These are phyloP conservation scores for Alternaria sp. DNA, from an alignment of 2,329 filamentous ascomycete genomes.

Conservation along the genomic window DNA sequence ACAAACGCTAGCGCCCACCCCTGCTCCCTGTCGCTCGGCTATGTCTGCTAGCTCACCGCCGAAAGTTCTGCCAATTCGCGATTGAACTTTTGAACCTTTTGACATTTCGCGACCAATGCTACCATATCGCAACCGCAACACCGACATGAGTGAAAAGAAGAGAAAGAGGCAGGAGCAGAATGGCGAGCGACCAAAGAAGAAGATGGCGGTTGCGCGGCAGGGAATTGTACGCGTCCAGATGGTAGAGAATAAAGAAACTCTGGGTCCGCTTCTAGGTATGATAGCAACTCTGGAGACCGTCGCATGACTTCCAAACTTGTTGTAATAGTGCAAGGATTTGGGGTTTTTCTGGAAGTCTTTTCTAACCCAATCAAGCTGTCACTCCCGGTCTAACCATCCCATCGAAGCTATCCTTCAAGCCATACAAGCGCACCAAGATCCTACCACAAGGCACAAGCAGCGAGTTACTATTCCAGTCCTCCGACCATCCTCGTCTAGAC, in stretches of 20 bases:
- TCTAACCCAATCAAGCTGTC: constrained; percentile 40
- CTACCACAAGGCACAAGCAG: constrained; percentile 41
- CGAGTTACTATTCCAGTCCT: constrained; percentile 67
- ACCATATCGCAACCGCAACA: constrained; percentile 20
- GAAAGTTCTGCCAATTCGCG: constrained; percentile 32
- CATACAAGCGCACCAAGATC: constrained; percentile 55
- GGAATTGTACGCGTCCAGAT: constrained; percentile 56
- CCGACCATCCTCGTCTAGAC: constrained; percentile 67
- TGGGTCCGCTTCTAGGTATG: constrained; percentile 61
- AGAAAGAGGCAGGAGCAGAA: constrained; percentile 49
- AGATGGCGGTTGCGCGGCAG: constrained; percentile 53
- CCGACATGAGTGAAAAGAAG: constrained; percentile 50
- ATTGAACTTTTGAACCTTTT: constrained; percentile 46
- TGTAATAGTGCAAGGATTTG: background rate
- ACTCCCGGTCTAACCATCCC: constrained; percentile 56
- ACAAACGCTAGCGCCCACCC: accelerated
- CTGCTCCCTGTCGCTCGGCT: constrained; percentile 18
- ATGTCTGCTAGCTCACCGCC: constrained; percentile 24
- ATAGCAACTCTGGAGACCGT: background rate
- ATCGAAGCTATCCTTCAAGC: constrained; percentile 57
- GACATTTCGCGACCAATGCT: constrained; percentile 20
- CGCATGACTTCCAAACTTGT: constrained; percentile 1
- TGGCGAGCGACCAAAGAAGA: constrained; percentile 53
- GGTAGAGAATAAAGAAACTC: constrained; percentile 57
- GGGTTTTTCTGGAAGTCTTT: accelerated